Conservation (phyloP, 768 basidiomycete genomes). For the Cystobasidium onofrii region DNA sequence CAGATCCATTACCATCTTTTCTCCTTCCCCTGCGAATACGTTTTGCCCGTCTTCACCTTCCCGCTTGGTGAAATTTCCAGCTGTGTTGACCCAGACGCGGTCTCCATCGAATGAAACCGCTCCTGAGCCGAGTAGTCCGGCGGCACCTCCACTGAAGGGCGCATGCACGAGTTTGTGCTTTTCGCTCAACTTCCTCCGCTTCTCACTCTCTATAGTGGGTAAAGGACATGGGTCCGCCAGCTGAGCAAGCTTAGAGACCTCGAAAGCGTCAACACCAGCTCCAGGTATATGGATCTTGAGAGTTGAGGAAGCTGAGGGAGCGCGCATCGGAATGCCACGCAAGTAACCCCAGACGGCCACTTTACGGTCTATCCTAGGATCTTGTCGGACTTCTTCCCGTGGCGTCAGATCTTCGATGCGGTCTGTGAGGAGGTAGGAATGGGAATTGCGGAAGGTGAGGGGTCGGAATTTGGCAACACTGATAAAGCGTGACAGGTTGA, state of each 20-base stretch:
- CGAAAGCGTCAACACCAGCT: slow-evolving; percentile 66
- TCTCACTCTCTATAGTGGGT: slow-evolving; percentile 83
- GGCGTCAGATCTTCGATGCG: slow-evolving; percentile 90
- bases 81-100: slow-evolving; percentile 94
- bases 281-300: slow-evolving; percentile 87
- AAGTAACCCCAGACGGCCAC: slow-evolving; percentile 92
- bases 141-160: slow-evolving; percentile 75
- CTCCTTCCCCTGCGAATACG: slow-evolving; percentile 64
- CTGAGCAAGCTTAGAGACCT: slow-evolving; percentile 61
- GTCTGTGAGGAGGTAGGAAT: slow-evolving; percentile 90
- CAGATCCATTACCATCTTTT: slow-evolving; percentile 93
- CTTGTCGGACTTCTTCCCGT: slow-evolving; percentile 65
- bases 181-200: slow-evolving; percentile 78
- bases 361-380: slow-evolving; percentile 86
- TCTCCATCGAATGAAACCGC: slow-evolving; percentile 97
- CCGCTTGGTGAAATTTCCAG: slow-evolving; percentile 82
- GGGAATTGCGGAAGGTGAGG: slow-evolving; percentile 85
- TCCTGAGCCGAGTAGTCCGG: slow-evolving; percentile 53
- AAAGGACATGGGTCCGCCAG: slow-evolving; percentile 93
- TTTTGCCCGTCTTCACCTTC: slow-evolving; percentile 44
- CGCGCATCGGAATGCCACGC: slow-evolving; percentile 56
- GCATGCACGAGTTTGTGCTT: slow-evolving; percentile 92
- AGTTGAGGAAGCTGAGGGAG: slow-evolving; percentile 58
- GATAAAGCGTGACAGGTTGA: slow-evolving; percentile 87
- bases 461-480: slow-evolving; percentile 98